These are phyloP conservation scores for Fusarium pseudonygamai DNA, from an alignment of 2,329 filamentous ascomycete species.

Conservation along the genomic window DNA sequence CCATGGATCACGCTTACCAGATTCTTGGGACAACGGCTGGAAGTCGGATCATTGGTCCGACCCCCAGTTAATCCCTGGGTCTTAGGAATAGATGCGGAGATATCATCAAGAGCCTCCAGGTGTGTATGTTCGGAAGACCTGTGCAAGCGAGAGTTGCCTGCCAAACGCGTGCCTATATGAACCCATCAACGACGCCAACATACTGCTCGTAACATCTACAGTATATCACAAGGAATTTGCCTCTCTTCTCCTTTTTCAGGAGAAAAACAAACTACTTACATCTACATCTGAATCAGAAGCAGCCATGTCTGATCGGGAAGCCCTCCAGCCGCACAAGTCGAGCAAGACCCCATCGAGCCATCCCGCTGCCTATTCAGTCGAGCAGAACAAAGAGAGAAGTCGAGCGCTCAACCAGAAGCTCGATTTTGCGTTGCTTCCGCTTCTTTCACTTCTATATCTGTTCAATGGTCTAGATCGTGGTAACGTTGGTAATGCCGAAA, in stretches of 20 bases:
- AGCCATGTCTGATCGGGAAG: slow-evolving; percentile 14
- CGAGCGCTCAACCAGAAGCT: slow-evolving; percentile 48
- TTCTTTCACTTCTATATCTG: slow-evolving; percentile 52
- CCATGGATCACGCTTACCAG: slow-evolving; percentile 33
- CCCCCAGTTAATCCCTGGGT: slow-evolving; percentile 16
- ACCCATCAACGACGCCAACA: not conserved
- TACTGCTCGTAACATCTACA: not conserved
- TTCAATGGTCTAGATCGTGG: slow-evolving; percentile 54
- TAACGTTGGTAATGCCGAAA: slow-evolving; percentile 54
- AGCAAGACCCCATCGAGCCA: slow-evolving; percentile 13
- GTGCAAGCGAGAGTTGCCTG: slow-evolving; percentile 3
- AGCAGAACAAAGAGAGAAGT: slow-evolving; percentile 16
- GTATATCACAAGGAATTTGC: not conserved
- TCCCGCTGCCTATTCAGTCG: not conserved
- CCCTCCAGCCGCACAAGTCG: not conserved
- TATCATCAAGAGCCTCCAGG: slow-evolving; percentile 10
- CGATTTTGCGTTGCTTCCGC: slow-evolving; percentile 49
- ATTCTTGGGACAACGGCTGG: slow-evolving; percentile 1
- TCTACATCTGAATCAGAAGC: not conserved
- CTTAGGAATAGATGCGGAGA: slow-evolving; percentile 8
- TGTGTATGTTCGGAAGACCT: not conserved
- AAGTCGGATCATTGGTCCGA: slow-evolving; percentile 11
- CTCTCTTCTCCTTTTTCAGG: not conserved
- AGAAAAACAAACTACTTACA: not conserved
- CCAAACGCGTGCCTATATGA: slow-evolving; percentile 8